Evolutionary conservation across 1,284 basidiomycete genomes (phyloP).

Genomic region (Mrakiaceae sp.): DNA sequence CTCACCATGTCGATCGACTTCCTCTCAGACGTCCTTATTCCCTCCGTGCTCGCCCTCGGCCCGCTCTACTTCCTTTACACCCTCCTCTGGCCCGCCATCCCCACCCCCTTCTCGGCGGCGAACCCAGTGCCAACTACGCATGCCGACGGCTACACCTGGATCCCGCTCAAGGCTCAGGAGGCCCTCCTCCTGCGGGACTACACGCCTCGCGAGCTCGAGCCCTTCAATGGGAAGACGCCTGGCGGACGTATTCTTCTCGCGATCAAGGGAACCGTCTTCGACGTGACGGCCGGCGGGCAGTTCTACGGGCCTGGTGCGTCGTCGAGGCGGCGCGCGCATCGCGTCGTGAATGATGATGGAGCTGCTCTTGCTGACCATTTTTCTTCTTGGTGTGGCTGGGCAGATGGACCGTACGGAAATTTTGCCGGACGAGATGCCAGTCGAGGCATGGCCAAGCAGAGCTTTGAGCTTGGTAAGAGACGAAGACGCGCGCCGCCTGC

Average conservation of each 20-base stretch:
- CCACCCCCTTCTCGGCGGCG: slow-evolving; percentile 27
- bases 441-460: slow-evolving; percentile 92
- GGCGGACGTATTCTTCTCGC: slow-evolving; percentile 67
- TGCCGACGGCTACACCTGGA: slow-evolving; percentile 72
- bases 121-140: slow-evolving; percentile 49
- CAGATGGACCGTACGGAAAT: slow-evolving; percentile 91
- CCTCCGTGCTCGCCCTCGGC: slow-evolving; percentile 61
- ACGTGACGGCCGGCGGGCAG: slow-evolving; percentile 72
- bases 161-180: slow-evolving; percentile 64
- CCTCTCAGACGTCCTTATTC: slow-evolving; percentile 59
- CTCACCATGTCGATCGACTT: slow-evolving; percentile 33
- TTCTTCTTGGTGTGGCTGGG: neutral
- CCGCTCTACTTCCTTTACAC: slow-evolving; percentile 64
- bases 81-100: slow-evolving; percentile 55
- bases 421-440: slow-evolving; percentile 91
- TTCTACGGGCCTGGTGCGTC: slow-evolving; percentile 84
- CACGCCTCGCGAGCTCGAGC: slow-evolving; percentile 58
- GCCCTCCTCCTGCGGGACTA: slow-evolving; percentile 63
- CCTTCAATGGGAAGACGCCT: slow-evolving; percentile 52
- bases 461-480: slow-evolving; percentile 70
- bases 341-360: neutral
- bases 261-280: slow-evolving; percentile 79
- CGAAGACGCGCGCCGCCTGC: neutral
- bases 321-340: neutral
- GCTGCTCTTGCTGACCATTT: slow-evolving; percentile 1